Conservation (phyloP, 179 eudicot genomes). For the Gypsophila paniculata region DNA sequence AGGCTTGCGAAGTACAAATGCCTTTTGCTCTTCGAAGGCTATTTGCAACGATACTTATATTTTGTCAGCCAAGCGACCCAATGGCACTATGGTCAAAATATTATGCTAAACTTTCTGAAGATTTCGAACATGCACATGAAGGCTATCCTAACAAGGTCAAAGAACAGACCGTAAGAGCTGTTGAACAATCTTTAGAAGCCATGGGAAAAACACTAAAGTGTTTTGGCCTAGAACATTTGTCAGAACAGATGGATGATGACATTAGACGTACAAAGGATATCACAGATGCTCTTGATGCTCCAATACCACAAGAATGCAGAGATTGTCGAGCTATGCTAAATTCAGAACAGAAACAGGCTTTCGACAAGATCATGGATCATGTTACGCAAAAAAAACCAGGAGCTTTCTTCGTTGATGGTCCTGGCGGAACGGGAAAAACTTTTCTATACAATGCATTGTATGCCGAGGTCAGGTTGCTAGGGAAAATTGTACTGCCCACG, state of each 20-base stretch:
- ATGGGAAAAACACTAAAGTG: neutral
- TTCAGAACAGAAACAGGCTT: neutral
- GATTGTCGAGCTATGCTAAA: neutral
- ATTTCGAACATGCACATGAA: too few relatives aligned
- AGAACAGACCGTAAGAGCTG: neutral
- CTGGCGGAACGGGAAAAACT: neutral
- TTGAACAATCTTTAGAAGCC: neutral
- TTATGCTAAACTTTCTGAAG: too few relatives aligned
- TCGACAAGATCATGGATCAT: neutral
- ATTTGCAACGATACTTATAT: too few relatives aligned
- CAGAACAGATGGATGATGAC: neutral
- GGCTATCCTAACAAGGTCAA: neutral
- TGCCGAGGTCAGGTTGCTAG: neutral
- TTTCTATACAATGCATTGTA: neutral
- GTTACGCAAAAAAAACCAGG: neutral
- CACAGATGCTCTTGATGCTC: neutral
- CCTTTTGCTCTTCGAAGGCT: too few relatives aligned
- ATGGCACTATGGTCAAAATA: too few relatives aligned
- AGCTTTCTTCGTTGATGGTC: constrained; percentile 22
- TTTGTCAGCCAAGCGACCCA: too few relatives aligned
- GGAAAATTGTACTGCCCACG: constrained; percentile 8
- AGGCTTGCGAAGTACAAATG: too few relatives aligned
- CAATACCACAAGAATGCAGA: neutral
- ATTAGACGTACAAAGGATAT: neutral
- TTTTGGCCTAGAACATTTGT: neutral